These are phyloP conservation scores for Lyophyllum shimeji DNA, from an alignment of 768 basidiomycete genomes.

Conservation along the genomic window DNA sequence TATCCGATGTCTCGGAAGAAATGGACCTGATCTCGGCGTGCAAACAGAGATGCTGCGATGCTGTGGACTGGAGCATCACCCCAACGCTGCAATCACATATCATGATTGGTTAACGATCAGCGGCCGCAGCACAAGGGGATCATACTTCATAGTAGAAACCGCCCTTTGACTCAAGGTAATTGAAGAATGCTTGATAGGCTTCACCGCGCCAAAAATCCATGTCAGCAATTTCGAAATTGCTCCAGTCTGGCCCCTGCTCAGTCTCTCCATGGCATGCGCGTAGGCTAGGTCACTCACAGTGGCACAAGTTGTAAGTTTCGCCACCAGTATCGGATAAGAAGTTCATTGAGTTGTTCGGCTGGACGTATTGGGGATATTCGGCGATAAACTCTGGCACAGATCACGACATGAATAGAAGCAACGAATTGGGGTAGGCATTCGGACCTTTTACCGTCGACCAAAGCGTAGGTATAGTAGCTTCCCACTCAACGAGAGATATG, in stretches of 20 bases:
- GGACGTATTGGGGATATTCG: conserved; percentile 59
- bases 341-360: conserved; percentile 63
- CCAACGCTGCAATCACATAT: conserved; percentile 52
- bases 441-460: conserved; percentile 75
- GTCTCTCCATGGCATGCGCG: neutral
- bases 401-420: neutral
- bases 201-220: conserved; percentile 88
- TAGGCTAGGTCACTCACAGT: conserved; percentile 41
- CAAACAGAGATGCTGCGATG: conserved; percentile 78
- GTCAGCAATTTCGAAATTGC: conserved; percentile 89
- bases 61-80: conserved; percentile 80
- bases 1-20: conserved; percentile 89
- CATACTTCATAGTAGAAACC: conserved; percentile 91
- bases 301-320: conserved; percentile 66
- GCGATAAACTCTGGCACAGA: conserved; percentile 58
- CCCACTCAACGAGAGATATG: conserved; percentile 75
- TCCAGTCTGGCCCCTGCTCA: conserved; percentile 58
- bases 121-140: conserved; percentile 52
- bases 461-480: conserved; percentile 75
- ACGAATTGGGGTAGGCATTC: neutral
- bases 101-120: conserved; percentile 31
- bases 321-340: conserved; percentile 76
- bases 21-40: conserved; percentile 71
- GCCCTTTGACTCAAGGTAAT: conserved; percentile 75
- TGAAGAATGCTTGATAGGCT: conserved; percentile 83